phyloP scores from a whole-genome alignment of 176 grass and related monocot species.

The Carex parvula region DNA sequence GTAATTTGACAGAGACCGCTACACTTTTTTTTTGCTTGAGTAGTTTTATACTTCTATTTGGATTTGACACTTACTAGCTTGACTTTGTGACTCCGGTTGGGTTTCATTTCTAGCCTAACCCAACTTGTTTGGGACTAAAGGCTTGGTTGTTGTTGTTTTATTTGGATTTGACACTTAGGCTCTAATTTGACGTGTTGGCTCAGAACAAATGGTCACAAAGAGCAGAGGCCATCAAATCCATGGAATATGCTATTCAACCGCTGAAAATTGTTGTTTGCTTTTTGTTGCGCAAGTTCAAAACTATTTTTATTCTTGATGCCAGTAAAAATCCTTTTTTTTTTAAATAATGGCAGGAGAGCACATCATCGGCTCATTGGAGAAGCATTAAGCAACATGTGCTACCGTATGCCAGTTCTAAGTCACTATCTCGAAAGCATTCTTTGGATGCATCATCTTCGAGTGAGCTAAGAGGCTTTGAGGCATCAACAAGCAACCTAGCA shows the following conservation, averaged over 20 bases:
- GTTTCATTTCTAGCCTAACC: too few relatives aligned
- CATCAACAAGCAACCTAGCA: conserved; percentile 43
- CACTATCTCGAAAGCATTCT: conserved; percentile 67
- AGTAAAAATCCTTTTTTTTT: not conserved
- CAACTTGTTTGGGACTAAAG: too few relatives aligned
- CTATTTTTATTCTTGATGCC: not conserved
- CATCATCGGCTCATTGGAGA: conserved; percentile 61
- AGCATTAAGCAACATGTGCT: conserved; percentile 68
- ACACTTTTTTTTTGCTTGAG: not conserved
- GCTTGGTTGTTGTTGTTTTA: too few relatives aligned
- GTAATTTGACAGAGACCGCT: not conserved
- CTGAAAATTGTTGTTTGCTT: not conserved
- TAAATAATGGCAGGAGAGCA: conserved; percentile 46
- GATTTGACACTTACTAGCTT: not conserved
- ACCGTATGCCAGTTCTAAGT: conserved; percentile 61
- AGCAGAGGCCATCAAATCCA: not conserved
- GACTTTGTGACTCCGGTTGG: too few relatives aligned
- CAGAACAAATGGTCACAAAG: not conserved
- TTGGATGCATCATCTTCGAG: conserved; percentile 41
- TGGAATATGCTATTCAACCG: not conserved
- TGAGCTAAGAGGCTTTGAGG: conserved; percentile 52
- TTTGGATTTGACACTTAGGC: too few relatives aligned
- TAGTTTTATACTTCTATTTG: not conserved
- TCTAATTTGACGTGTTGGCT: not conserved
- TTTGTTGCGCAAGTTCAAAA: not conserved